Evolutionary conservation across 495 filamentous ascomycete genomes (phyloP).

Genomic region (Aspergillus campestris): DNA sequence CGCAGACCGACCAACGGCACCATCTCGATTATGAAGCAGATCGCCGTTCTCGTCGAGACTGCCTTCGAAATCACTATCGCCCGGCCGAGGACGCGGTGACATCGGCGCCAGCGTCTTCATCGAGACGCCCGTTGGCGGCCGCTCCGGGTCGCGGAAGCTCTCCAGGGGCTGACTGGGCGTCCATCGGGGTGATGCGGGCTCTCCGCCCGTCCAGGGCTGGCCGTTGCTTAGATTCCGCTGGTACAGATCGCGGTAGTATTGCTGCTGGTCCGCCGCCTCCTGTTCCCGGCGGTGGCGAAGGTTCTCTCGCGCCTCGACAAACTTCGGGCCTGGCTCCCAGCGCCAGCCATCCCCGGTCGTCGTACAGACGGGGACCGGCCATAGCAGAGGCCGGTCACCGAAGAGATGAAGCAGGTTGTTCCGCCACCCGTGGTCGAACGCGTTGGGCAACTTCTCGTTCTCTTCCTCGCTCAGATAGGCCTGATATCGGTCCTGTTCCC

Average conservation of each 20-base stretch:
- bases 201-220: slow-evolving; percentile 23
- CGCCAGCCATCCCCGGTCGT: slow-evolving; percentile 89
- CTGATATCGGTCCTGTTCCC: slow-evolving; percentile 68
- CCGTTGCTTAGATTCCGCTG: slow-evolving; percentile 31
- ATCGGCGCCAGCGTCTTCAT: slow-evolving; percentile 43
- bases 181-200: slow-evolving; percentile 11
- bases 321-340: slow-evolving; percentile 76
- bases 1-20: not conserved
- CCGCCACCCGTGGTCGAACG: slow-evolving; percentile 80
- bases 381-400: slow-evolving; percentile 58
- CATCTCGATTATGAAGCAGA: slow-evolving; percentile 12
- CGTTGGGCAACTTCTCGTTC: slow-evolving; percentile 75
- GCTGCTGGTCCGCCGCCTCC: slow-evolving; percentile 43
- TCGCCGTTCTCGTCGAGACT: slow-evolving; percentile 20
- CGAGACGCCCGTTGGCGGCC: slow-evolving; percentile 42
- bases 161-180: slow-evolving; percentile 42
- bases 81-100: slow-evolving; percentile 36
- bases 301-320: slow-evolving; percentile 57
- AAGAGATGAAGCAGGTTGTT: slow-evolving; percentile 80
- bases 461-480: slow-evolving; percentile 85
- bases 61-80: slow-evolving; percentile 35
- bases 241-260: slow-evolving; percentile 36
- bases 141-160: slow-evolving; percentile 32
- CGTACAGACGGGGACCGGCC: slow-evolving; percentile 74
- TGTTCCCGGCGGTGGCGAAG: slow-evolving; percentile 50